Percentiles rank a stretch among this genome's conserved stretches.
Conservation (phyloP, 208 protist genomes). For the Acanthamoeba castellanii region DNA sequence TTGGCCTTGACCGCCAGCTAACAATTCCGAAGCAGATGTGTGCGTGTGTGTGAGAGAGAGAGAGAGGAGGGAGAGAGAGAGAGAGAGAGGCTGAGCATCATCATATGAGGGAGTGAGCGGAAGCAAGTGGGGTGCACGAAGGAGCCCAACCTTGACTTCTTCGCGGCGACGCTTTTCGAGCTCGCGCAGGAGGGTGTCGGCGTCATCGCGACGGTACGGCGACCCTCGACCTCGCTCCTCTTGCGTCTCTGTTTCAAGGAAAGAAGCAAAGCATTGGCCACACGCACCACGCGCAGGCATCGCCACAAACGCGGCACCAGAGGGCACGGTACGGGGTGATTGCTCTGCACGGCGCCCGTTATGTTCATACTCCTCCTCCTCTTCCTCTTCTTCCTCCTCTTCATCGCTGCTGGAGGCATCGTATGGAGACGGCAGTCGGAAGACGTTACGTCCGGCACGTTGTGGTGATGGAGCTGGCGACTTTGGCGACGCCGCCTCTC, state of each 20-base stretch:
- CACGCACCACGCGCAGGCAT: background rate
- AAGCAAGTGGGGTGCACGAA: background rate
- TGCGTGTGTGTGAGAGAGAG: no score
- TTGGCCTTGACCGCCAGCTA: background rate
- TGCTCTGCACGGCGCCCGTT: no score
- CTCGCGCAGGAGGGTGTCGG: background rate
- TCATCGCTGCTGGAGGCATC: background rate
- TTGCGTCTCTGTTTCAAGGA: background rate
- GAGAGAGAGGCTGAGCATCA: background rate
- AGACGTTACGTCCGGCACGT: background rate
- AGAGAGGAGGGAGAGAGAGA: background rate
- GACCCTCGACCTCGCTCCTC: background rate
- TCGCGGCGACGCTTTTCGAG: background rate
- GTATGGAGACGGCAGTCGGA: background rate
- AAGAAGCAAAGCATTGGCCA: background rate
- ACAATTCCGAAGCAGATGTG: background rate
- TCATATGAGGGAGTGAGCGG: background rate
- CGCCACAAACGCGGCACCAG: background rate
- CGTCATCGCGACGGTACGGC: background rate
- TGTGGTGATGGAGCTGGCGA: no score
- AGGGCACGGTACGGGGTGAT: no score
- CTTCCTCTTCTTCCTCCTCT: background rate
- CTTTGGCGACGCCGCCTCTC: background rate
- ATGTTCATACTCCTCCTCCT: background rate
- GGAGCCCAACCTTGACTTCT: background rate